These are phyloP conservation scores for Rhodotorula sp. DNA, from an alignment of 1,284 basidiomycete genomes.

Conservation along the genomic window DNA sequence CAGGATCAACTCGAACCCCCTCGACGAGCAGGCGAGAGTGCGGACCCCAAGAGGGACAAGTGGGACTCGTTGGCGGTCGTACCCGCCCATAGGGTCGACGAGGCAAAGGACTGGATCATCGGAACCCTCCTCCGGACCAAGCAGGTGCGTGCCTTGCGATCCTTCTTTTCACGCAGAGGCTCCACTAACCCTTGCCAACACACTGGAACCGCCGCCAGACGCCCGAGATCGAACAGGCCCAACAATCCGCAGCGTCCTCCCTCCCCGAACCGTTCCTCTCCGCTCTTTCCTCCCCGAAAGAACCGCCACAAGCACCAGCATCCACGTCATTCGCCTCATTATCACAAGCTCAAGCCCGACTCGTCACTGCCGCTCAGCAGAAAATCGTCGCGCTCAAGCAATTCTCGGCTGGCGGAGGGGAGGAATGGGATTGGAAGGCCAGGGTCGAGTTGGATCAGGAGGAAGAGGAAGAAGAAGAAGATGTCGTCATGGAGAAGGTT, in stretches of 20 bases:
- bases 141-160: constrained; percentile 22
- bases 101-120: constrained; percentile 36
- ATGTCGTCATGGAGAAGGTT: not conserved
- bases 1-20: constrained; percentile 15
- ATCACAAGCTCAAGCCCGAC: not conserved
- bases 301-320: not conserved
- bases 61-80: constrained; percentile 29
- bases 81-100: constrained; percentile 21
- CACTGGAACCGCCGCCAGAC: constrained; percentile 2
- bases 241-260: not conserved
- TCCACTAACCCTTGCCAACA: not conserved
- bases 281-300: not conserved
- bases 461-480: not conserved
- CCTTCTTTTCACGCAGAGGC: not conserved
- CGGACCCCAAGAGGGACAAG: constrained; percentile 27
- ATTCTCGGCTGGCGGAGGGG: constrained; percentile 11
- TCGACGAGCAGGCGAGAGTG: constrained; percentile 4
- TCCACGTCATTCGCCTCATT: not conserved
- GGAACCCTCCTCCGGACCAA: constrained; percentile 37
- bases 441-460: constrained; percentile 21
- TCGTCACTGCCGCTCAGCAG: constrained; percentile 5
- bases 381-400: constrained; percentile 11
- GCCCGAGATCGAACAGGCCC: constrained; percentile 21
- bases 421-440: constrained; percentile 31
- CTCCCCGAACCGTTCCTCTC: constrained; percentile 21